Conservation (phyloP, 2,329 filamentous ascomycete genomes). For the Phialophora chinensis region DNA sequence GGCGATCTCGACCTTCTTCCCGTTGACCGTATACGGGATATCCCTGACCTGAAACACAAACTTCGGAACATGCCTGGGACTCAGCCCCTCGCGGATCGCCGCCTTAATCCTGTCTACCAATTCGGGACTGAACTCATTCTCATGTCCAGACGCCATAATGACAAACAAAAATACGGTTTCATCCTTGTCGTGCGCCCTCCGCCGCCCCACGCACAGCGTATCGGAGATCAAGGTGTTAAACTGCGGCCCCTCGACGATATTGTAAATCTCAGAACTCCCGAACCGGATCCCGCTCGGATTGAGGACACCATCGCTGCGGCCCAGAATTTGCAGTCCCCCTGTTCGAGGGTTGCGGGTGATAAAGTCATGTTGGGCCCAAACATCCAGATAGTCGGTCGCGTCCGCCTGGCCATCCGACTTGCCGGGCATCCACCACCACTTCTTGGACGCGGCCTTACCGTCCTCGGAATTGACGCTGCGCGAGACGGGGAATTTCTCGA, state of each 20-base stretch:
- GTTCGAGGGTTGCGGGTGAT: slow-evolving; percentile 51
- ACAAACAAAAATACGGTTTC: slow-evolving; percentile 52
- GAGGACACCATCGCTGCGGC: slow-evolving; percentile 54
- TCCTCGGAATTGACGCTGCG: background rate
- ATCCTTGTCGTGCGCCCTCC: slow-evolving; percentile 46
- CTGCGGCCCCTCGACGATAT: slow-evolving; percentile 50
- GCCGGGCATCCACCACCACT: background rate
- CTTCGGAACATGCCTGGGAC: slow-evolving; percentile 50
- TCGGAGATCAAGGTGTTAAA: slow-evolving; percentile 46
- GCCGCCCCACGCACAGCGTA: slow-evolving; percentile 49
- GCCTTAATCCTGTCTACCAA: slow-evolving; percentile 34
- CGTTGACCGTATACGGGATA: slow-evolving; percentile 55
- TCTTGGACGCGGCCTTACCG: background rate
- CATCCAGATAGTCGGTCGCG: slow-evolving; percentile 41
- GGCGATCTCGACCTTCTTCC: slow-evolving; percentile 55
- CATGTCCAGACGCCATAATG: slow-evolving; percentile 43
- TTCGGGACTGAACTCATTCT: slow-evolving; percentile 38
- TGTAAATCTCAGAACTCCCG: slow-evolving; percentile 55
- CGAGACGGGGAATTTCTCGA: slow-evolving; percentile 47
- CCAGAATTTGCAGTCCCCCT: slow-evolving; percentile 51
- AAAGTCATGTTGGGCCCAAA: slow-evolving; percentile 57
- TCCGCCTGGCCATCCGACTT: background rate
- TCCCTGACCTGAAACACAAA: slow-evolving; percentile 49
- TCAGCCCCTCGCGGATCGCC: slow-evolving; percentile 41
- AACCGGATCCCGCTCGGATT: slow-evolving; percentile 58